A percentile compares a stretch with the other conserved stretches of the same genome.
Evolutionary conservation across 169 alveolate species (phyloP).

Genomic region (Eimeria brunetti): DNA sequence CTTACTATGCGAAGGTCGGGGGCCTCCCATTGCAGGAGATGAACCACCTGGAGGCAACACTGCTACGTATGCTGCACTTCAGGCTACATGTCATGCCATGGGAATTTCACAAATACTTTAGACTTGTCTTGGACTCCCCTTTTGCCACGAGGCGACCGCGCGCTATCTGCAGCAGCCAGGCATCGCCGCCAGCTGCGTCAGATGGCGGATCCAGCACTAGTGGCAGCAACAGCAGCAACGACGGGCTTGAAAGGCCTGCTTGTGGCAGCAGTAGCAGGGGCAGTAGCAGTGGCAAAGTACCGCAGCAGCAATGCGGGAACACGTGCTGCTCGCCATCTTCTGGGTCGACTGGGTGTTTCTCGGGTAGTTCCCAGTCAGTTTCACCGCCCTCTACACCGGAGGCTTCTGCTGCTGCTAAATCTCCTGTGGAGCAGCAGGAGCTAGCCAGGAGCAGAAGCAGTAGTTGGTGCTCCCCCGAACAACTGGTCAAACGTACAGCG

Average conservation of each 20-base stretch:
- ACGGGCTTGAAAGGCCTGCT: not conserved
- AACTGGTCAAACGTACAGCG: constrained; percentile 24
- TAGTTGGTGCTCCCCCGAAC: constrained; percentile 27
- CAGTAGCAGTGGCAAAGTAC: constrained; percentile 40
- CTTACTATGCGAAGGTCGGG: constrained; percentile 88
- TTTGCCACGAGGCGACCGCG: constrained; percentile 30
- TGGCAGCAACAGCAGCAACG: constrained; percentile 11
- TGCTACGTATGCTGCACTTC: constrained; percentile 85
- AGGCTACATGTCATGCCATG: constrained; percentile 84
- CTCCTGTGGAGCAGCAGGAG: constrained; percentile 44
- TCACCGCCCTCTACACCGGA: constrained; percentile 60
- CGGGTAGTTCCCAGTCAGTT: constrained; percentile 61
- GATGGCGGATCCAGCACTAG: constrained; percentile 17
- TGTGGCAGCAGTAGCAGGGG: constrained; percentile 32
- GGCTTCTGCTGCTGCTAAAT: constrained; percentile 22
- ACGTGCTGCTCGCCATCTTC: constrained; percentile 49
- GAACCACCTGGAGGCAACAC: constrained; percentile 86
- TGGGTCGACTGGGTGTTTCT: constrained; percentile 32
- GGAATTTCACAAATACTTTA: constrained; percentile 76
- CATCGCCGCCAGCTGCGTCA: not conserved
- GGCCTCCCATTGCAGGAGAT: constrained; percentile 86
- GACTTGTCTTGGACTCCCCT: constrained; percentile 35
- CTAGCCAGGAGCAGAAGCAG: constrained; percentile 2
- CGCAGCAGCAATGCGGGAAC: constrained; percentile 60
- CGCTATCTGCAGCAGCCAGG: constrained; percentile 8